A percentile compares a stretch with the other conserved stretches of the same genome.
These are phyloP conservation scores for Coemansia sp. DNA, from an alignment of 192 early-diverging fungal genomes.

Conservation along the genomic window DNA sequence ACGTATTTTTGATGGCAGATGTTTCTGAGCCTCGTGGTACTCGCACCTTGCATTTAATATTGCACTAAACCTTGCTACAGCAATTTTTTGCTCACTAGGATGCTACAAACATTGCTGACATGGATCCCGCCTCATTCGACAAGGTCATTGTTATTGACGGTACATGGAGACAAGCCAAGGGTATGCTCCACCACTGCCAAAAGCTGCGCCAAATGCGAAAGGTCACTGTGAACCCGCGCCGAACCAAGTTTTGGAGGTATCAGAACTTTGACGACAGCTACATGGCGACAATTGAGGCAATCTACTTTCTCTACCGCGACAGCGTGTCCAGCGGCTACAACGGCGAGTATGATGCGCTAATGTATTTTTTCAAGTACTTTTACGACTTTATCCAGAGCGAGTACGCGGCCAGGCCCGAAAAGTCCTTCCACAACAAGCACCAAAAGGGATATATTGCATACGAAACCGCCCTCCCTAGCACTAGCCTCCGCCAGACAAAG, in stretches of 20 bases:
- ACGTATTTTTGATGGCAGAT: slow-evolving; percentile 7
- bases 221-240: slow-evolving; percentile 72
- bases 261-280: slow-evolving; percentile 75
- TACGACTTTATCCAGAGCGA: slow-evolving; percentile 84
- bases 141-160: slow-evolving; percentile 89
- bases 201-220: slow-evolving; percentile 57
- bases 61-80: slow-evolving; percentile 13
- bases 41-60: background rate
- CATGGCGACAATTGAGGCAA: slow-evolving; percentile 94
- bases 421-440: slow-evolving; percentile 62
- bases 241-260: slow-evolving; percentile 92
- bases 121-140: slow-evolving; percentile 72
- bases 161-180: slow-evolving; percentile 90
- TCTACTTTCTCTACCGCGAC: slow-evolving; percentile 92
- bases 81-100: slow-evolving; percentile 43
- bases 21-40: background rate
- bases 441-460: slow-evolving; percentile 66
- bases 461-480: slow-evolving; percentile 24
- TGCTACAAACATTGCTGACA: slow-evolving; percentile 68
- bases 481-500: slow-evolving; percentile 16
- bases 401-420: slow-evolving; percentile 69
- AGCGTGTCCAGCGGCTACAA: slow-evolving; percentile 66
- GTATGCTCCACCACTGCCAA: slow-evolving; percentile 59
- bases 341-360: slow-evolving; percentile 84
- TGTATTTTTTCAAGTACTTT: slow-evolving; percentile 92